A percentile compares a stretch with the other conserved stretches of the same genome.
Conservation (phyloP, 345 rosid genomes). For the Salix viminalis region DNA sequence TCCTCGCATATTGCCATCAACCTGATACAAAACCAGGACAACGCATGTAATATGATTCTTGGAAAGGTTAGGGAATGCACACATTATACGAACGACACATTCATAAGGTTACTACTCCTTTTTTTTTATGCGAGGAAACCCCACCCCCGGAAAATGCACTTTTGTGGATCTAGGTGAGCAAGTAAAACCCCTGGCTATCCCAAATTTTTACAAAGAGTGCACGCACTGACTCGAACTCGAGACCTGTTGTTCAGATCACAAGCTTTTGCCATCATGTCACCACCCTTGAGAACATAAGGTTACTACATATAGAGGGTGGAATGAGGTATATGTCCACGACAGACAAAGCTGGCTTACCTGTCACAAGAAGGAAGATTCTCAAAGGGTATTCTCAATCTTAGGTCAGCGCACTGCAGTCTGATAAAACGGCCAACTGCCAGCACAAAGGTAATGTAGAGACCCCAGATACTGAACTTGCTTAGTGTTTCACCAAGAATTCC, state of each 20-base stretch:
- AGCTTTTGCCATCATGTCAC: too few relatives aligned
- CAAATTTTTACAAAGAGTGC: rapidly evolving
- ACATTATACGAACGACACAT: too few relatives aligned
- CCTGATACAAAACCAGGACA: constrained; percentile 24
- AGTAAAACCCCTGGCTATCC: too few relatives aligned
- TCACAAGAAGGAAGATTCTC: constrained; percentile 53
- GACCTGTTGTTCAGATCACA: too few relatives aligned
- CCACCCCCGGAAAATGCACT: rapidly evolving
- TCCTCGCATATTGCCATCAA: constrained; percentile 46
- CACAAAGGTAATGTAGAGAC: constrained; percentile 46
- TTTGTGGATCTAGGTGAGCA: rapidly evolving
- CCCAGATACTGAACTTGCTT: constrained; percentile 56
- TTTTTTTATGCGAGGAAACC: too few relatives aligned
- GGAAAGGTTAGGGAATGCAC: not conserved
- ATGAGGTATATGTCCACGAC: not conserved
- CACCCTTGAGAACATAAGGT: not conserved
- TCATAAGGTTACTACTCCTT: not conserved
- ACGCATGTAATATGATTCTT: not conserved
- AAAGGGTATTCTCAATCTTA: constrained; percentile 49
- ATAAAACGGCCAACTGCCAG: constrained; percentile 52
- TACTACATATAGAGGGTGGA: not conserved
- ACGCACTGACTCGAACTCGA: too few relatives aligned
- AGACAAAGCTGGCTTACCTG: constrained; percentile 20
- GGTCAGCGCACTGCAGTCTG: constrained; percentile 41
- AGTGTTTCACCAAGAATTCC: constrained; percentile 53